These are phyloP conservation scores for Malania oleifera DNA, from an alignment of 164 flowering plant genomes.

Conservation along the genomic window DNA sequence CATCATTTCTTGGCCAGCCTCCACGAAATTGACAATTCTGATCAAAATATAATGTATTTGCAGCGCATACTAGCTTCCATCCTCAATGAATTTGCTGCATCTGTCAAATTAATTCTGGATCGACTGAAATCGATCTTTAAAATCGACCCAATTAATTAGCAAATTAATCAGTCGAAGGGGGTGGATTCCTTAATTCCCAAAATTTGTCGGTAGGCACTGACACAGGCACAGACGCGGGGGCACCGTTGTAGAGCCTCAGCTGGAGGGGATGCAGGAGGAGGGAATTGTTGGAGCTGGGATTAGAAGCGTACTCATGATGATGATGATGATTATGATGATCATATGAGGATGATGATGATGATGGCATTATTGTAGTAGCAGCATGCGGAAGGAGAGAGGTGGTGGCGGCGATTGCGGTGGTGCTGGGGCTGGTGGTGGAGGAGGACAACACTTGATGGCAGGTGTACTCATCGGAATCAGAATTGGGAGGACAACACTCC, in stretches of 20 bases:
- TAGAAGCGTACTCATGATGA: conserved; percentile 17
- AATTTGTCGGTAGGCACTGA: conserved; percentile 9
- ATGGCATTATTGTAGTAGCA: conserved; percentile 5
- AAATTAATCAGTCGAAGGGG: conserved; percentile 36
- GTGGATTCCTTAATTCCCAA: conserved; percentile 38
- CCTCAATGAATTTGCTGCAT: too few species aligned
- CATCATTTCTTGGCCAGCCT: too few species aligned
- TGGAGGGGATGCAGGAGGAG: conserved; percentile 18
- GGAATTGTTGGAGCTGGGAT: background rate
- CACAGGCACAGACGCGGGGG: too few species aligned
- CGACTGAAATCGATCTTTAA: too few species aligned
- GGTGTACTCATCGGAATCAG: too few species aligned
- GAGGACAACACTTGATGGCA: too few species aligned
- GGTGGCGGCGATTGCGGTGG: too few species aligned
- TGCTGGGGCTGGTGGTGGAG: conserved; percentile 30
- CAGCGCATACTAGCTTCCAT: too few species aligned
- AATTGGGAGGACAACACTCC: conserved; percentile 49
- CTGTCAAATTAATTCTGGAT: too few species aligned
- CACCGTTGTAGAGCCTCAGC: conserved; percentile 21
- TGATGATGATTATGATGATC: conserved; percentile 1
- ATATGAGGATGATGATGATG: conserved; percentile 3
- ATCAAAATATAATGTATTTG: too few species aligned
- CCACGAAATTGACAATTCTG: too few species aligned
- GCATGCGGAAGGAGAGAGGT: conserved; percentile 17
- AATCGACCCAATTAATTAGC: too few species aligned